Base-by-base conservation (phyloP, 176 grass and related monocot genomes). In the Urochloa ruziziensis region DNA sequence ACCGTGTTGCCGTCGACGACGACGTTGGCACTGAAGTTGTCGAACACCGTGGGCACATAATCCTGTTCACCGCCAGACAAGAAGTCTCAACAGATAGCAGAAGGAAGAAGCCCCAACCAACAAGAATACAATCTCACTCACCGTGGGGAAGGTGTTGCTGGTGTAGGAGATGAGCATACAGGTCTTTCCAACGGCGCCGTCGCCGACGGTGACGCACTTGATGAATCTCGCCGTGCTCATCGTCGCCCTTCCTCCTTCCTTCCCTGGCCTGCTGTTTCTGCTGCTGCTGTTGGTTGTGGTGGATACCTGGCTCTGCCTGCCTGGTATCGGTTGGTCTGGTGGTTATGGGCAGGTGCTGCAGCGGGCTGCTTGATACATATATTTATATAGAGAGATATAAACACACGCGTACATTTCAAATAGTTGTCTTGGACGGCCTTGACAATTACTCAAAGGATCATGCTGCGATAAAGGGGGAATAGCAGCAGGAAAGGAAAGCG, bases 151-250 rank as follows among this genome's bases (percentile, higher is more conserved):
- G 49, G 88, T 96, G 86, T 96, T 96, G 90, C 93, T 92, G 90
- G 93, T 96, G 88, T 96, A 96, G 90, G 90, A 92, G 80, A 96
- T 96, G 82, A 92, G 93, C 93, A 96, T 96, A 88, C 93, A 96
- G 63, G 93, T 96, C 48, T 96, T 92, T 28, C 93, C 90, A 60
- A 96, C 93, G 19, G 93, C 93, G 39, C 93, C 93, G 62, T 96
- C 93, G 62, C 93, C 93, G 24, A 96, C 93, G 3, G 93, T 96
- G 16, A 96, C 93, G 71, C 93, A 96, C 64, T 96, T 96, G 85
- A 96, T 96, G 93, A 96, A 96, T 78, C 88, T 85, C 83, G 83
- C 83, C 83, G 83, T 78, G 83, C 83, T 85, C 83, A 85, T 85
- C 62, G 48, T 76, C 19, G 19, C 17, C 51, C 51, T 19, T 52